Base-by-base conservation (phyloP, 495 filamentous ascomycete genomes). In the Trichocladium antarcticum region DNA sequence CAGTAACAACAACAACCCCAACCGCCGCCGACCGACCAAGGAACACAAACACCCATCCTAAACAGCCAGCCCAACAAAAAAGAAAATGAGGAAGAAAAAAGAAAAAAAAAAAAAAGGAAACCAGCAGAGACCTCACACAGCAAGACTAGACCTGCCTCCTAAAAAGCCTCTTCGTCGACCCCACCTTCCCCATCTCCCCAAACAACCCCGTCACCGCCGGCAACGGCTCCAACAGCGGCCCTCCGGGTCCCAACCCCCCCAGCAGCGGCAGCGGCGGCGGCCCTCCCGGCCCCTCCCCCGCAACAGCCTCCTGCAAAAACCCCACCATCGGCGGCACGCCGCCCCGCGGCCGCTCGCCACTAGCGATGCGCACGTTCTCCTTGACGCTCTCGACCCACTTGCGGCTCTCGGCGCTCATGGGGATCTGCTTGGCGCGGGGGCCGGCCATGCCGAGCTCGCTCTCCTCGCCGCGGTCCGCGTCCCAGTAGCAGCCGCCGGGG, bases 321-420 rank as follows among this genome's bases (percentile, higher is more conserved):
- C n/a, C n/a, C n/a, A 22, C 9, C 38, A 42, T 12, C 6, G 37
- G 29, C 31, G 42, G n/a, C 28, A 42, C 34, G 55, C 42, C 51
- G 20, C 49, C 31, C 20, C 39, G 38, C 29, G 56, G 46, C 17
- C 63, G 64, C 46, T 74, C 72, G 24, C 69, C 69, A 42, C 73
- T 77, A 32, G 75, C 79, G 20, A 73, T 66, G 21, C 73, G 63
- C 5, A 82, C 79, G 53, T 82, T 79, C 39, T 82, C 79, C 61
- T 85, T 76, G 66, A 87, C 80, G 24, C 75, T 80, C 61, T 87
- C 80, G 3, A 87, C 79, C 83, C 83, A 87, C 35, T 76, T 73
- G 41, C 74, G 67, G 53, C 79, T 80, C 62, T 84, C 77, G 46
- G 76, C 75, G 41, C 71, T 76, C 53, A 87, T 77, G 39, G 75